Percentiles rank a stretch among this genome's conserved stretches.
Evolutionary conservation across 441 rosid species (phyloP).

Genomic region (Jatropha multifida): DNA sequence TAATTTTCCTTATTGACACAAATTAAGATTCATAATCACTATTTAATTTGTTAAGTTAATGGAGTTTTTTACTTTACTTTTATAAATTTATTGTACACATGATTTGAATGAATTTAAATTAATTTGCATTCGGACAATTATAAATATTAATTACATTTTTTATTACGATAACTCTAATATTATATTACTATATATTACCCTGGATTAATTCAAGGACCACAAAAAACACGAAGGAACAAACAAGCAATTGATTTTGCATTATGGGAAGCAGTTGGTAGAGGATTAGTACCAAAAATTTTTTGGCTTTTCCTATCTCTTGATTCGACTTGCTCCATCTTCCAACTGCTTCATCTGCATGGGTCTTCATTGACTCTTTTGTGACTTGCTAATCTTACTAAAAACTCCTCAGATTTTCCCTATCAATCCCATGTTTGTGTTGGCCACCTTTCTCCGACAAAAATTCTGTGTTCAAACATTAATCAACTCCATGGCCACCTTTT

Average conservation of each 20-base stretch:
- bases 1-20: too few relatives aligned
- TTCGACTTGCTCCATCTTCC: conserved; percentile 19
- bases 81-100: too few relatives aligned
- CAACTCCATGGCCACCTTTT: conserved; percentile 15
- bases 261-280: conserved; percentile 17
- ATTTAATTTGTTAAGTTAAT: too few relatives aligned
- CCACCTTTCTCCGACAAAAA: conserved; percentile 35
- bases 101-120: too few relatives aligned
- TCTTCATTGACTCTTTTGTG: conserved; percentile 20
- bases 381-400: conserved; percentile 6
- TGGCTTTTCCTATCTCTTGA: conserved; percentile 17
- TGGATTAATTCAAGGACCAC: too few relatives aligned
- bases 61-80: too few relatives aligned
- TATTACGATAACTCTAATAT: too few relatives aligned
- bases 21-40: too few relatives aligned
- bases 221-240: neutral
- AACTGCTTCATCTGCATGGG: conserved; percentile 22
- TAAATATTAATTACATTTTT: too few relatives aligned
- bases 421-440: conserved; percentile 19
- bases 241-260: neutral
- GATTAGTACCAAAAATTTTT: neutral
- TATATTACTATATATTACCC: too few relatives aligned
- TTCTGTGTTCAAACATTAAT: conserved; percentile 14
- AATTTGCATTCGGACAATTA: too few relatives aligned
- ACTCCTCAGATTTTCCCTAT: conserved; percentile 6